Conservation (phyloP, 805 yeast genomes). For the Saccharomycopsis olivae region DNA sequence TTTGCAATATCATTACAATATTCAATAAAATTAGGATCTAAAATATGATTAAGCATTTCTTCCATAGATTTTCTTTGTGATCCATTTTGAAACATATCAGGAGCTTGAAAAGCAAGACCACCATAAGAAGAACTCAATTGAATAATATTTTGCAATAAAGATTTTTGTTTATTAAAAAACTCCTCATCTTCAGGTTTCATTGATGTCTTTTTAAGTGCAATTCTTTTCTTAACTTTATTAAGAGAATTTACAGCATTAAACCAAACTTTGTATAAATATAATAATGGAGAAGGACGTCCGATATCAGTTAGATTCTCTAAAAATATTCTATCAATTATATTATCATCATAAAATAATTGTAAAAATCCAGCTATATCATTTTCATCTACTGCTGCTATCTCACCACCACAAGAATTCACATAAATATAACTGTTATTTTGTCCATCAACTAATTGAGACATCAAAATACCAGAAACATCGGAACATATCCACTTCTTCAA, state of each 20-base stretch:
- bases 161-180: slow-evolving; percentile 31
- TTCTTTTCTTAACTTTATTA: slow-evolving; percentile 8
- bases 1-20: slow-evolving; percentile 47
- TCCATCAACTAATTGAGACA: slow-evolving; percentile 2
- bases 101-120: slow-evolving; percentile 54
- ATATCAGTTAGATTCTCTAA: slow-evolving; percentile 46
- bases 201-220: slow-evolving; percentile 20
- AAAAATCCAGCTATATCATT: background rate
- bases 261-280: slow-evolving; percentile 39
- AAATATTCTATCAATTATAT: slow-evolving; percentile 36
- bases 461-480: slow-evolving; percentile 3
- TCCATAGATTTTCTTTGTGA: slow-evolving; percentile 19
- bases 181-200: slow-evolving; percentile 34
- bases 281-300: slow-evolving; percentile 38
- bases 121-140: slow-evolving; percentile 51
- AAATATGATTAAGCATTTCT: slow-evolving; percentile 20
- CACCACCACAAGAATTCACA: slow-evolving; percentile 2
- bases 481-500: slow-evolving; percentile 7
- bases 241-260: slow-evolving; percentile 23
- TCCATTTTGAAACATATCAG: slow-evolving; percentile 34
- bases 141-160: slow-evolving; percentile 37
- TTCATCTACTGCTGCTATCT: background rate
- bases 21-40: slow-evolving; percentile 25
- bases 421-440: background rate
- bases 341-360: slow-evolving; percentile 8